phyloP scores from a whole-genome alignment of 1,284 basidiomycete species.

The Vanrija humicola region DNA sequence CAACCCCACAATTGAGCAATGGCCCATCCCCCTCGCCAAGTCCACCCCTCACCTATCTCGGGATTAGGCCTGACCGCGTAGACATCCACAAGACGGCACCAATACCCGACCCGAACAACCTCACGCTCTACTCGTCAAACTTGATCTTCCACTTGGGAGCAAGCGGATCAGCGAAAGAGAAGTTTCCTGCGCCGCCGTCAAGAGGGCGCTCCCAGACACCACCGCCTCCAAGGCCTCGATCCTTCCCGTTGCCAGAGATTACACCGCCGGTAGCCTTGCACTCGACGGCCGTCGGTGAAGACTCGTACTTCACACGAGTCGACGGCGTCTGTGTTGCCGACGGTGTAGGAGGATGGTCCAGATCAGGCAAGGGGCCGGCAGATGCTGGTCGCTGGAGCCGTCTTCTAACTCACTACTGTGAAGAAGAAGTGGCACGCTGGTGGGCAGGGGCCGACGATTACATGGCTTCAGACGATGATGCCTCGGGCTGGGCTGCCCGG shows the following conservation, averaged over 20 bases:
- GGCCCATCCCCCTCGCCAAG: not conserved
- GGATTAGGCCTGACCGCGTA: slow-evolving; percentile 4
- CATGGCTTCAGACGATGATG: slow-evolving; percentile 11
- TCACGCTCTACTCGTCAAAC: slow-evolving; percentile 28
- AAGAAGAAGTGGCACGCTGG: slow-evolving; percentile 40
- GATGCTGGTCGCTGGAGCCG: slow-evolving; percentile 44
- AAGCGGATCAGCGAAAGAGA: slow-evolving; percentile 37
- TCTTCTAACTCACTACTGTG: slow-evolving; percentile 48
- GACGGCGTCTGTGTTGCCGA: slow-evolving; percentile 49
- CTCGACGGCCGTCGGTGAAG: slow-evolving; percentile 43
- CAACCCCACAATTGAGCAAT: slow-evolving; percentile 11
- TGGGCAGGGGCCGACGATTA: slow-evolving; percentile 40
- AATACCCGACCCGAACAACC: slow-evolving; percentile 16
- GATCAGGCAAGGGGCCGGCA: slow-evolving; percentile 33
- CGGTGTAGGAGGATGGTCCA: slow-evolving; percentile 49
- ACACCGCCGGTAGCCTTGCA: slow-evolving; percentile 24
- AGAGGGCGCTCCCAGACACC: slow-evolving; percentile 12
- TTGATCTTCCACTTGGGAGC: slow-evolving; percentile 43
- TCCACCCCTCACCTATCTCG: slow-evolving; percentile 10
- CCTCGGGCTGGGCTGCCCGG: slow-evolving; percentile 17
- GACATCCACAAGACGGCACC: not conserved
- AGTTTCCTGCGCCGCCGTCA: slow-evolving; percentile 13
- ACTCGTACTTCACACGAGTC: slow-evolving; percentile 46
- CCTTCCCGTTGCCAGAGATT: slow-evolving; percentile 35
- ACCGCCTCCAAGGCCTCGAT: slow-evolving; percentile 33